Percentiles rank a stretch among this genome's conserved stretches.
Conservation (phyloP, 768 basidiomycete genomes). For the Tricholoma flavovirens region DNA sequence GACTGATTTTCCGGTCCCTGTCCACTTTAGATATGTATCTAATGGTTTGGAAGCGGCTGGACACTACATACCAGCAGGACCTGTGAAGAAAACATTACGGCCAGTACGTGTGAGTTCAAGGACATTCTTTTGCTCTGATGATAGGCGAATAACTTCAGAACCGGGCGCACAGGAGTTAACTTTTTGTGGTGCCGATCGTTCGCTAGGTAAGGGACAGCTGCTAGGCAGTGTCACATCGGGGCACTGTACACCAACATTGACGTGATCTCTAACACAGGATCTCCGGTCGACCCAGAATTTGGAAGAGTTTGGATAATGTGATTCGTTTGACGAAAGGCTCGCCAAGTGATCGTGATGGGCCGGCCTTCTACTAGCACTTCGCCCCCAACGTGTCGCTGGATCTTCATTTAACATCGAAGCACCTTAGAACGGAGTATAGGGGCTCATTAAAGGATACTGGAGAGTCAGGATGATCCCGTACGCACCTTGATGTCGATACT, state of each 20-base stretch:
- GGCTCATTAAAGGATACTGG: neutral
- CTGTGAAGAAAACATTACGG: slow-evolving; percentile 68
- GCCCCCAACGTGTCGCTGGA: neutral
- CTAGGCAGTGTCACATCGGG: neutral
- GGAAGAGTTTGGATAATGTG: slow-evolving; percentile 9
- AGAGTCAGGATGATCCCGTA: neutral
- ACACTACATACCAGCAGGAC: slow-evolving; percentile 61
- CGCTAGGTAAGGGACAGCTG: neutral
- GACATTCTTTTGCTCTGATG: slow-evolving; percentile 36
- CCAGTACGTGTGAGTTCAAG: slow-evolving; percentile 44
- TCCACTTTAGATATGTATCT: neutral
- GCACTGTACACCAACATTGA: slow-evolving; percentile 10
- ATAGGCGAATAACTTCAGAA: slow-evolving; percentile 18
- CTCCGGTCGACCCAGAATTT: slow-evolving; percentile 11
- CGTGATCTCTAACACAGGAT: neutral
- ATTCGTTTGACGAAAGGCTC: neutral
- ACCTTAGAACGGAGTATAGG: neutral
- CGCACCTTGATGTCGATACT: slow-evolving; percentile 1
- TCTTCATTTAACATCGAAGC: neutral
- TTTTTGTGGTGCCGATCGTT: slow-evolving; percentile 26
- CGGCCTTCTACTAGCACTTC: neutral
- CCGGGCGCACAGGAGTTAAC: slow-evolving; percentile 46
- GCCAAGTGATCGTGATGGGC: neutral
- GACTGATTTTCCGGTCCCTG: slow-evolving; percentile 70
- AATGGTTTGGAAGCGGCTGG: neutral